These are phyloP conservation scores for Haemoproteus tartakovskyi DNA, from an alignment of 169 alveolate genomes.

Conservation along the genomic window DNA sequence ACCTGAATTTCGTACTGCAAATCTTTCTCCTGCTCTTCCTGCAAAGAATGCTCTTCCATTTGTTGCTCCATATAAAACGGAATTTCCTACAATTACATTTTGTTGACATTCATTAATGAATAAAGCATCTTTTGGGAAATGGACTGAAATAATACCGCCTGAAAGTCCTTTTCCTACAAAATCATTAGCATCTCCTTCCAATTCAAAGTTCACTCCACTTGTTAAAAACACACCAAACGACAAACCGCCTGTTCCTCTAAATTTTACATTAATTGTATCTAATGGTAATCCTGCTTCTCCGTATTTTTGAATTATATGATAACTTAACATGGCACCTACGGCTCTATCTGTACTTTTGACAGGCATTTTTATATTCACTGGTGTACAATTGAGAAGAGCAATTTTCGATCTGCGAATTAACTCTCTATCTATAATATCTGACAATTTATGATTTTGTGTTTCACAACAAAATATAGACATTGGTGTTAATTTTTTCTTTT, in stretches of 20 bases:
- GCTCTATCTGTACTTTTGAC: constrained; percentile 76
- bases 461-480: constrained; percentile 58
- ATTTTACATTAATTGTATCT: constrained; percentile 65
- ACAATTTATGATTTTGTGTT: constrained; percentile 65
- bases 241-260: constrained; percentile 75
- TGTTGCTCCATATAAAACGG: constrained; percentile 81
- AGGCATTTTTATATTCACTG: constrained; percentile 60
- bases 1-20: constrained; percentile 81
- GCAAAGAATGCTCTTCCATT: constrained; percentile 78
- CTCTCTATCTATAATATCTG: constrained; percentile 64
- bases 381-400: constrained; percentile 50
- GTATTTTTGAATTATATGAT: constrained; percentile 67
- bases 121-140: constrained; percentile 64
- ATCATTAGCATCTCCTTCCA: constrained; percentile 83
- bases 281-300: constrained; percentile 62
- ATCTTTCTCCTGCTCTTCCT: constrained; percentile 83
- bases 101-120: constrained; percentile 65
- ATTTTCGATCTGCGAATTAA: constrained; percentile 50
- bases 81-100: constrained; percentile 78
- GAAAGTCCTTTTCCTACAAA: constrained; percentile 78
- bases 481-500: constrained; percentile 46
- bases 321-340: constrained; percentile 77
- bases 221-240: constrained; percentile 76
- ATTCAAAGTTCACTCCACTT: constrained; percentile 72
- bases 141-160: constrained; percentile 77